Base-by-base conservation (phyloP, 345 rosid genomes). In the Noccaea bulbosa region DNA sequence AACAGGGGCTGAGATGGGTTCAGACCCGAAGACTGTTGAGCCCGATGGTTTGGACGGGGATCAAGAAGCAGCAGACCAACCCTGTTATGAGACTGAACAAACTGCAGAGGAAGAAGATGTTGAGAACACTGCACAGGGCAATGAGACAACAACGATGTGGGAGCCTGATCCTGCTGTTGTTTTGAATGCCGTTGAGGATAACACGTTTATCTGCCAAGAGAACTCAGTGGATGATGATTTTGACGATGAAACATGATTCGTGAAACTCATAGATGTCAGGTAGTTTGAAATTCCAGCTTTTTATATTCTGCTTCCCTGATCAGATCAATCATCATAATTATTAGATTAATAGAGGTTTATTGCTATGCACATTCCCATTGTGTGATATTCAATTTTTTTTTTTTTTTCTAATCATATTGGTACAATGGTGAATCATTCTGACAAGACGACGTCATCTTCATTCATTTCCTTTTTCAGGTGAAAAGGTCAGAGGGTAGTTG, bases 201-300 rank as follows among this genome's bases (percentile, higher is more conserved):
- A 79, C 72, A 85, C 83, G 49, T 81, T 94, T 73, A 46, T 84
- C 44, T 88, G 96, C 77, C 96, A 84, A 77, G 95, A 91, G 81
- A 87, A 91, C 83, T 89, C 98, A 58, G 87, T 83, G 24, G 87
- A 83, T 81, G 93, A 88, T 64, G 97, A 89, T 74, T 91, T 94
- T 82, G 97, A 86, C 37, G 91, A 91, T 55, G 93, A 81, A 72
- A 67, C 84, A 35, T 90, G 84, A 73, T 74, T 56, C 77, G 76
- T 71, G 88, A 85, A 35, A 78, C 79, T 56, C 72, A 37, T 62
- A 65, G 49, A 51, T 53, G 62, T 68, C 85, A 83, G 91, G 97
- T 94, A 83, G 64, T 51, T 61, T 45, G 12, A 43, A 40, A 47
- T 27, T 2, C 30, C 30, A 43, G 34, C 37, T 0, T 38, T 43